Conservation (phyloP, 768 basidiomycete species). For the Hypsizygus marmoreus region DNA sequence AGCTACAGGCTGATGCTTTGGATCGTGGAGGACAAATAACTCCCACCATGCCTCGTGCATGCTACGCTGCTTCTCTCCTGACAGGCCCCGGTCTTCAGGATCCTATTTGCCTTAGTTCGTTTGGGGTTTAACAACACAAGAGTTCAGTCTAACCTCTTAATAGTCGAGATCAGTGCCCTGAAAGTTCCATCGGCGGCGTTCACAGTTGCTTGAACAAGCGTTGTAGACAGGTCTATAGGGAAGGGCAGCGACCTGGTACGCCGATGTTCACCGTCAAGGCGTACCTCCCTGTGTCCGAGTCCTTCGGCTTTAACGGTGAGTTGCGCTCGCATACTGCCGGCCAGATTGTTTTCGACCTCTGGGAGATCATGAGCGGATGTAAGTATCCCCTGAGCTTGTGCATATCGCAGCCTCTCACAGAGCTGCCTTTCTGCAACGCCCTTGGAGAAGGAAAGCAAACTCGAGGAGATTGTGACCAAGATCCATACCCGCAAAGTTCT, state of each 20-base stretch:
- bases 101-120: constrained; percentile 94
- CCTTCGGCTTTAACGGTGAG: constrained; percentile 97
- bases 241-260: constrained; percentile 97
- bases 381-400: constrained; percentile 30
- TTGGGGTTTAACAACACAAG: too few species aligned
- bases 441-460: constrained; percentile 89
- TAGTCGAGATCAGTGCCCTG: constrained; percentile 99
- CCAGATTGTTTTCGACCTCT: constrained; percentile 91
- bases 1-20: constrained; percentile 98
- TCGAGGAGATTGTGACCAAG: constrained; percentile 77
- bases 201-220: constrained; percentile 93
- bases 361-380: constrained; percentile 85
- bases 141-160: too few species aligned
- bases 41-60: constrained; percentile 94
- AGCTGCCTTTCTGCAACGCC: constrained; percentile 47
- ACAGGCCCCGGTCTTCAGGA: constrained; percentile 92
- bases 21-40: constrained; percentile 99
- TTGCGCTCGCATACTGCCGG: constrained; percentile 91
- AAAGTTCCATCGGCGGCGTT: constrained; percentile 96
- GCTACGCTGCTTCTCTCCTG: constrained; percentile 94
- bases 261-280: constrained; percentile 99
- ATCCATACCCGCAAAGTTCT: constrained; percentile 96
- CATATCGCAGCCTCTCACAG: too few species aligned
- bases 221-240: constrained; percentile 97
- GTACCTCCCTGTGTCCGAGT: constrained; percentile 88